phyloP scores from a whole-genome alignment of 805 yeast species.

The Cyberlindnera nakhonratchasimensis region DNA sequence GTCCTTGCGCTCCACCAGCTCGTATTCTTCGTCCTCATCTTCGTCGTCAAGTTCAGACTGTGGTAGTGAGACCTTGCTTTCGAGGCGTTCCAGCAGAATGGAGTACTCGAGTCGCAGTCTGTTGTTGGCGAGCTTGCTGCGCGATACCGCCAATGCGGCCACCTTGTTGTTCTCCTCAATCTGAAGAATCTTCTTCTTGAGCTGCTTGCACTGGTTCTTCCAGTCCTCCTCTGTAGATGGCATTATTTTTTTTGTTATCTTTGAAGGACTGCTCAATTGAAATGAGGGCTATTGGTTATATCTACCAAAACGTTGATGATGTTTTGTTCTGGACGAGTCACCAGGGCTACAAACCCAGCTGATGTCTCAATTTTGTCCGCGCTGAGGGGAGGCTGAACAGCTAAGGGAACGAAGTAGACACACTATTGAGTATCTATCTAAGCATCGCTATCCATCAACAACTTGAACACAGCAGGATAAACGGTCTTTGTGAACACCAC shows the following conservation, averaged over 20 bases:
- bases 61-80: conserved; percentile 41
- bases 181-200: conserved; percentile 64
- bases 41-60: conserved; percentile 18
- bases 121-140: conserved; percentile 73
- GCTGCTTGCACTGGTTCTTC: conserved; percentile 65
- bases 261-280: background rate
- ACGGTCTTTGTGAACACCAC: background rate
- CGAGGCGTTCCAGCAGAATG: conserved; percentile 74
- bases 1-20: conserved; percentile 27
- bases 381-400: no score
- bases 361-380: no score
- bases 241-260: background rate
- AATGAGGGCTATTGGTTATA: no score
- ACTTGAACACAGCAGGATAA: no score
- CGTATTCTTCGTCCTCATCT: conserved; percentile 18
- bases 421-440: no score
- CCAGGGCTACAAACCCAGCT: no score
- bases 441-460: no score
- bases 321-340: no score
- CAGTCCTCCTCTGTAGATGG: conserved; percentile 31
- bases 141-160: conserved; percentile 68
- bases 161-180: conserved; percentile 76
- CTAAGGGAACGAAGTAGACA: no score
- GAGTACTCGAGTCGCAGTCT: conserved; percentile 82
- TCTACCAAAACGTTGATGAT: no score